Conservation (phyloP, 73 alveolate genomes). For the Blepharisma stoltei region DNA sequence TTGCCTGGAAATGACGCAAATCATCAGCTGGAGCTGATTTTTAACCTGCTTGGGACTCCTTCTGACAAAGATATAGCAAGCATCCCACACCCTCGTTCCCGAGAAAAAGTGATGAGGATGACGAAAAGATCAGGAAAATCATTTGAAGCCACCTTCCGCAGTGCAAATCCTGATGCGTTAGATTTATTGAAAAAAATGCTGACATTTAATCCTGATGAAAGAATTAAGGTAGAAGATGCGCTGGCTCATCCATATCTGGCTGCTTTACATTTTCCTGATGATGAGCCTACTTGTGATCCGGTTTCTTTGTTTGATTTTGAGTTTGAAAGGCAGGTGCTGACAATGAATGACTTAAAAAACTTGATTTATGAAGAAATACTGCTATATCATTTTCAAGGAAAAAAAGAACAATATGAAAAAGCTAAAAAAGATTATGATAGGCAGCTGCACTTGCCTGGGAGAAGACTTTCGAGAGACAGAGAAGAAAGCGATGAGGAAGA, state of each 20-base stretch:
- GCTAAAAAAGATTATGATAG: conserved; percentile 38
- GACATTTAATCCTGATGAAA: conserved; percentile 74
- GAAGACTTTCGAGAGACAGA: conserved; percentile 22
- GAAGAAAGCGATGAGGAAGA: conserved; percentile 18
- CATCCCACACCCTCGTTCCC: conserved; percentile 45
- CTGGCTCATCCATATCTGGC: conserved; percentile 84
- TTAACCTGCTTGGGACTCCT: conserved; percentile 86
- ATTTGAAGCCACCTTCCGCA: conserved; percentile 48
- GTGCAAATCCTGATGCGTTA: conserved; percentile 63
- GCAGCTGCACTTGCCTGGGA: not conserved
- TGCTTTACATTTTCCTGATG: conserved; percentile 69
- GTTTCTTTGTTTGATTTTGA: conserved; percentile 58
- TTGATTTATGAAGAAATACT: conserved; percentile 63
- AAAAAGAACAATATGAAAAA: conserved; percentile 49
- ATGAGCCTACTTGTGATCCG: conserved; percentile 55
- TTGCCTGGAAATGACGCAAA: conserved; percentile 87
- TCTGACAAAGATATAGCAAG: conserved; percentile 48
- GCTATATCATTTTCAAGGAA: conserved; percentile 50
- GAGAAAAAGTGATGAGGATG: conserved; percentile 41
- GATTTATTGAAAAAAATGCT: conserved; percentile 68
- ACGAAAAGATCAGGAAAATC: conserved; percentile 58
- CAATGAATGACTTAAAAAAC: conserved; percentile 50
- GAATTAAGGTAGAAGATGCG: conserved; percentile 89
- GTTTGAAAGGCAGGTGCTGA: conserved; percentile 55
- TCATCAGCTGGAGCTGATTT: conserved; percentile 77